Evolutionary conservation across 2,329 filamentous ascomycete genomes (phyloP), one percentile per base, ranked within the genome.

Genomic region (Tolypocladium cylindrosporum): DNA sequence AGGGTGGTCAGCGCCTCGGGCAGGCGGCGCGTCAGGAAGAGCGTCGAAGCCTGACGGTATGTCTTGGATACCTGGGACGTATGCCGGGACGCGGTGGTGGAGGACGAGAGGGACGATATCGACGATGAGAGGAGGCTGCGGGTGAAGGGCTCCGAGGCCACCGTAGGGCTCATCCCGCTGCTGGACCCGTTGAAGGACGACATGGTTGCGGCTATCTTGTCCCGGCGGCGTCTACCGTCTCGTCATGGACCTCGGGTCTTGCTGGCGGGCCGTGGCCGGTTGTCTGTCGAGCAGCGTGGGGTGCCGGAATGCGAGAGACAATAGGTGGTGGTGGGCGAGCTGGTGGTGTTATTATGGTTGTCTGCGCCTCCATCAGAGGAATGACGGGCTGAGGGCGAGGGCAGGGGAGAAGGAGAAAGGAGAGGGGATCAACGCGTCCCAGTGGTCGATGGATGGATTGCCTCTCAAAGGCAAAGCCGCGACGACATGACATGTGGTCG

Each of bases 1-100:
- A 99, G 83, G 4, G 89, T 91, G 27, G 90, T 89, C 37, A 97
- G 80, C 0, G 93, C 90, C 74, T 99, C 94, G 64, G 91, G 89
- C 57, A 97, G 79, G 54, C 93, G 89, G 72, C 94, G 91, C 72
- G 94, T 99, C 60, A 99, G 81, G 75, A 96, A 99, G 31, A 97
- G 83, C 63, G 94, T 92, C 8, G 91, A 95, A 39, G 94, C 90
- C 76, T 96, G 91, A 64, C 93, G 90, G 76, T 97, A 97, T 37
- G 89, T 89, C 74, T 94, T 94, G 64, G 93, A 94, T 67, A 96
- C 89, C 67, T 89, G 84, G 54, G 84, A 87, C 51, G 86, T 79
- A 57, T 85, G 83, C 56, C 86, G 85, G 48, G 81, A 74, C 31
- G 80, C 76, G 36, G 77, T 75, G 55, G 87, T 82, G 55, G 84